Evolutionary conservation across 73 alveolate species (phyloP).

Genomic region (Symbiodinium natans): DNA sequence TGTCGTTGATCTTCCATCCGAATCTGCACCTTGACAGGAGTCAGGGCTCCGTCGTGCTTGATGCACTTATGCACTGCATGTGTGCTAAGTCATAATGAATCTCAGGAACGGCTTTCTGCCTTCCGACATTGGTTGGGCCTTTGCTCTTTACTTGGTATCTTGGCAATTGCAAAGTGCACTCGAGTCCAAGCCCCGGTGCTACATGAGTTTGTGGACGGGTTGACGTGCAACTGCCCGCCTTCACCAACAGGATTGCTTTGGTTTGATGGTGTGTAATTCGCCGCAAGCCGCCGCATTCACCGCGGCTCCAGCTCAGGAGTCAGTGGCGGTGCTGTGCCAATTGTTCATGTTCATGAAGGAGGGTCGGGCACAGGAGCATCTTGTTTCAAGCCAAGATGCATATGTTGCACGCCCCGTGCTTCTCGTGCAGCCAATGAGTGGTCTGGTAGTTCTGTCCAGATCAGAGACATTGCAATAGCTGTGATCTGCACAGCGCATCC

Average conservation of each 20-base stretch:
- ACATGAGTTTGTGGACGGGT: too few species aligned
- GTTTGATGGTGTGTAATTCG: too few species aligned
- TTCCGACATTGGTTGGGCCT: slow-evolving; percentile 93
- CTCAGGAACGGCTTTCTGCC: slow-evolving; percentile 85
- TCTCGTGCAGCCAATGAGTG: too few species aligned
- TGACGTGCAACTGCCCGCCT: too few species aligned
- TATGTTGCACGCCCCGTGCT: too few species aligned
- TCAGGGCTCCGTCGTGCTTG: not conserved
- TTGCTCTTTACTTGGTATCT: slow-evolving; percentile 78
- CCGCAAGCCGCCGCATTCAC: too few species aligned
- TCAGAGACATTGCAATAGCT: not conserved
- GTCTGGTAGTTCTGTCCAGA: not conserved
- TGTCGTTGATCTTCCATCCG: slow-evolving; percentile 89
- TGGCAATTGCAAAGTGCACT: not conserved
- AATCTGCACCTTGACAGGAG: slow-evolving; percentile 38
- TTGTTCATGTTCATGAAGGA: slow-evolving; percentile 93
- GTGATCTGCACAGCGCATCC: not conserved
- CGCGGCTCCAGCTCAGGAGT: slow-evolving; percentile 21
- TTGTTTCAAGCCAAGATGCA: not conserved
- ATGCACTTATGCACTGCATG: not conserved
- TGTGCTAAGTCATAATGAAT: not conserved
- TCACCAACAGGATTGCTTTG: too few species aligned
- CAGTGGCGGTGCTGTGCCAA: slow-evolving; percentile 89
- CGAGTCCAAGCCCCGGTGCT: too few species aligned
- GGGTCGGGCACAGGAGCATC: slow-evolving; percentile 82